A percentile compares a stretch with the other conserved stretches of the same genome.
Conservation (phyloP, 495 filamentous ascomycete species). For the Talaromyces ruber region DNA sequence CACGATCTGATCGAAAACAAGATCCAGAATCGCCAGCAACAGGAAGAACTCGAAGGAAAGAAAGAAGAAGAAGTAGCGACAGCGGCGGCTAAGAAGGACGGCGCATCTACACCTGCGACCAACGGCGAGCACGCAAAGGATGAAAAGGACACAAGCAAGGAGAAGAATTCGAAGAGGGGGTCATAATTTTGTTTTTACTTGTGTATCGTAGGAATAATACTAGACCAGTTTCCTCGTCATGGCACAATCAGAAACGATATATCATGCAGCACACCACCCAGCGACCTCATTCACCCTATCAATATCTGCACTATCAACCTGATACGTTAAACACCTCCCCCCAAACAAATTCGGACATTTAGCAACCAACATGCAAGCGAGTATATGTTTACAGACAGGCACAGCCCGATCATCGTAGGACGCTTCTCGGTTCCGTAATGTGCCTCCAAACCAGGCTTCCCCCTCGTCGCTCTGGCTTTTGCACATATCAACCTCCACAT, state of each 20-base stretch:
- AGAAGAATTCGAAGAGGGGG: slow-evolving; percentile 49
- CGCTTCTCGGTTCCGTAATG: slow-evolving; percentile 20
- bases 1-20: slow-evolving; percentile 99
- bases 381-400: slow-evolving; percentile 81
- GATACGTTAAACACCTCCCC: slow-evolving; percentile 41
- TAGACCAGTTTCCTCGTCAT: slow-evolving; percentile 1
- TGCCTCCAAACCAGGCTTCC: slow-evolving; percentile 40
- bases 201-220: slow-evolving; percentile 3
- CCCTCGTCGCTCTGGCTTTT: not conserved
- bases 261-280: slow-evolving; percentile 55
- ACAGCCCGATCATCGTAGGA: slow-evolving; percentile 18
- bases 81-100: slow-evolving; percentile 48
- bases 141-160: slow-evolving; percentile 56
- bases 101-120: slow-evolving; percentile 19
- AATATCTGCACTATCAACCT: slow-evolving; percentile 28
- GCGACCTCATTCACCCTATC: slow-evolving; percentile 53
- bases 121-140: slow-evolving; percentile 56
- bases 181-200: slow-evolving; percentile 6
- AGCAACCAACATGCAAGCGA: slow-evolving; percentile 75
- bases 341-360: slow-evolving; percentile 50
- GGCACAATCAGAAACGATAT: not conserved
- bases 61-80: slow-evolving; percentile 51
- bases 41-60: slow-evolving; percentile 87
- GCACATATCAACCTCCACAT: not conserved
- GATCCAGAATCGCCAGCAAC: slow-evolving; percentile 96